Evolutionary conservation across 495 filamentous ascomycete genomes (phyloP).

Genomic region (Daldinia loculata): DNA sequence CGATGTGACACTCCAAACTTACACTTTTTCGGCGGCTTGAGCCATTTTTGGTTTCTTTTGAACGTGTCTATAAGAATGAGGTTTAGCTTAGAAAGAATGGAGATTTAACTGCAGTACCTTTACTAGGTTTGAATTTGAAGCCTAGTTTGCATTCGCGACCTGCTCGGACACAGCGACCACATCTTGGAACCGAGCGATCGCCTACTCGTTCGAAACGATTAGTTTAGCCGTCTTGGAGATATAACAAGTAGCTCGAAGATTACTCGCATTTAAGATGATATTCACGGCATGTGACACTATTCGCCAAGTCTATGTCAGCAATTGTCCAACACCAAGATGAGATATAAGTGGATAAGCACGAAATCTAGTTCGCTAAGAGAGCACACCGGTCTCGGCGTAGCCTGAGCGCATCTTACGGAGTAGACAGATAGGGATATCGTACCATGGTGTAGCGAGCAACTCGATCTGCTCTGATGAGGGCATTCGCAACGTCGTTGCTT

Average conservation of each 20-base stretch:
- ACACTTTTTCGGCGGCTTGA: conserved; percentile 39
- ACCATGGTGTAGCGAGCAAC: conserved; percentile 47
- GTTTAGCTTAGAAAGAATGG: background rate
- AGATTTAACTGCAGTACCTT: conserved; percentile 22
- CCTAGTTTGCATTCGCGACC: conserved; percentile 45
- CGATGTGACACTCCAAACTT: conserved; percentile 1
- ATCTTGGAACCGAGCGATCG: conserved; percentile 54
- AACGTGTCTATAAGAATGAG: conserved; percentile 38
- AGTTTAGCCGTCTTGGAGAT: background rate
- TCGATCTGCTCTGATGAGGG: conserved; percentile 43
- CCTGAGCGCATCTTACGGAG: background rate
- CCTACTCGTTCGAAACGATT: conserved; percentile 40
- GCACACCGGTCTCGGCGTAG: background rate
- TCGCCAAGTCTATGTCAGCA: conserved; percentile 33
- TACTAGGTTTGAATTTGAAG: conserved; percentile 47
- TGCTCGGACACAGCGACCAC: conserved; percentile 51
- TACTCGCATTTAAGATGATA: conserved; percentile 57
- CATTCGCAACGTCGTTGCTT: conserved; percentile 43
- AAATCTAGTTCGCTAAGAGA: background rate
- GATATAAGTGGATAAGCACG: background rate
- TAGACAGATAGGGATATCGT: conserved; percentile 9
- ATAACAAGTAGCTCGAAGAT: background rate
- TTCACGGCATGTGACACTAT: conserved; percentile 56
- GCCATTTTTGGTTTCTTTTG: conserved; percentile 40
- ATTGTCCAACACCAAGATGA: background rate